These are phyloP conservation scores for Kluyveromyces starmeri DNA, from an alignment of 805 yeast genomes.

Conservation along the genomic window DNA sequence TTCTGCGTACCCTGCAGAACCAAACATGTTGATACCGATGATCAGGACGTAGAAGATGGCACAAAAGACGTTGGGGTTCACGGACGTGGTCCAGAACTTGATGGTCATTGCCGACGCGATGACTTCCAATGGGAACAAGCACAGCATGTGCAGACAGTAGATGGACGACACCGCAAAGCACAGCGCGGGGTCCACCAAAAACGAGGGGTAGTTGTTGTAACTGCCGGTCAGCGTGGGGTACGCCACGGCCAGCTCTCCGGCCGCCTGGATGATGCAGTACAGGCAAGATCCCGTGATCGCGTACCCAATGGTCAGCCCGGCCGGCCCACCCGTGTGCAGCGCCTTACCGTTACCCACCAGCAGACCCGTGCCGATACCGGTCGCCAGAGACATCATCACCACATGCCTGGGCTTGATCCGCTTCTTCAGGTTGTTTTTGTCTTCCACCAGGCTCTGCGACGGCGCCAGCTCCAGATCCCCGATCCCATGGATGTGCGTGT, in stretches of 20 bases:
- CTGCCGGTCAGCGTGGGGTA: conserved; percentile 54
- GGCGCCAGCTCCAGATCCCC: conserved; percentile 1
- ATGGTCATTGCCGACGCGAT: conserved; percentile 59
- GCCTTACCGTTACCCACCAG: conserved; percentile 49
- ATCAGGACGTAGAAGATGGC: conserved; percentile 42
- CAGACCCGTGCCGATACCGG: conserved; percentile 76
- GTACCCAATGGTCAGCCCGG: conserved; percentile 45
- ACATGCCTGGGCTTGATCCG: conserved; percentile 40
- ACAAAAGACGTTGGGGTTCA: conserved; percentile 52
- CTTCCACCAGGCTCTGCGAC: background rate
- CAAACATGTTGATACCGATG: conserved; percentile 39
- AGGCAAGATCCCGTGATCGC: conserved; percentile 49
- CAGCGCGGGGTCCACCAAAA: conserved; percentile 46
- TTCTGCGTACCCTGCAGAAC: conserved; percentile 51
- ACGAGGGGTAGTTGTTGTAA: conserved; percentile 48
- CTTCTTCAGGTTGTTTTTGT: conserved; percentile 28
- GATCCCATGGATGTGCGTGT: conserved; percentile 1
- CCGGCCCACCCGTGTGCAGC: conserved; percentile 39
- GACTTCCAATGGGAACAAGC: conserved; percentile 53
- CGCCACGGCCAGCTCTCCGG: conserved; percentile 59
- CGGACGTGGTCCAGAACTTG: conserved; percentile 45
- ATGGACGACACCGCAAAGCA: conserved; percentile 57
- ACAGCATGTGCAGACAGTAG: conserved; percentile 55
- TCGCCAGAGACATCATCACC: conserved; percentile 73
- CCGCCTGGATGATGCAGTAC: conserved; percentile 50